phyloP scores from a whole-genome alignment of 495 filamentous ascomycete genomes.

The Hypoxylon subgilvum region DNA sequence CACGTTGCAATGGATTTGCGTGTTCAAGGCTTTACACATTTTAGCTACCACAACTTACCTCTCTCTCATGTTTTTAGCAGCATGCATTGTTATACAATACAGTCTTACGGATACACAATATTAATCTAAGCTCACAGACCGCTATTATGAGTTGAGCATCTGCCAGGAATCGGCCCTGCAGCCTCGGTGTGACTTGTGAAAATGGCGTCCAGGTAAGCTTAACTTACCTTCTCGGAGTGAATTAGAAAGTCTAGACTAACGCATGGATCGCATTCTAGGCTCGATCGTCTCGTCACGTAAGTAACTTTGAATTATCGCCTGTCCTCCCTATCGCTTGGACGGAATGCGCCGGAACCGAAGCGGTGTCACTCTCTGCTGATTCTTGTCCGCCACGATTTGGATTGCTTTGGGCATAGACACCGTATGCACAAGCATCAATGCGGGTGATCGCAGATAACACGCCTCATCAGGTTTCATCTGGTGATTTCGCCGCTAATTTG shows the following conservation, averaged over 20 bases:
- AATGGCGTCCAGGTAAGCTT: conserved; percentile 62
- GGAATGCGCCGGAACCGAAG: background rate
- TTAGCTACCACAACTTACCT: conserved; percentile 3
- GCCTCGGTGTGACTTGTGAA: conserved; percentile 45
- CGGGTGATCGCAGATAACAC: no score
- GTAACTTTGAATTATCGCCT: conserved; percentile 44
- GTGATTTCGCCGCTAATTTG: conserved; percentile 35
- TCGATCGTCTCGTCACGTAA: conserved; percentile 94
- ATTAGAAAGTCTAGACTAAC: conserved; percentile 22
- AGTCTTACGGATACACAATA: background rate
- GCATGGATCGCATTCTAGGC: conserved; percentile 54
- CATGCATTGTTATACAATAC: background rate
- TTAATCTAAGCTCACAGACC: conserved; percentile 15
- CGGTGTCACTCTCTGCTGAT: no score
- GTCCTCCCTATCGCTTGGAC: background rate
- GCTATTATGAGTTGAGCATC: conserved; percentile 41
- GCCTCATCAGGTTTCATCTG: no score
- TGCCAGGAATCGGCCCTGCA: conserved; percentile 36
- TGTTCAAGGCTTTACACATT: conserved; percentile 6
- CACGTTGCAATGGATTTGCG: conserved; percentile 14
- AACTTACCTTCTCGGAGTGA: conserved; percentile 8
- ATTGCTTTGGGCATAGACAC: background rate
- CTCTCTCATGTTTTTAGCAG: background rate
- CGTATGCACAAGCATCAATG: no score
- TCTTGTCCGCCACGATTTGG: no score